phyloP scores from a whole-genome alignment of 1,284 basidiomycete species.

The Papiliotrema fonsecae region DNA sequence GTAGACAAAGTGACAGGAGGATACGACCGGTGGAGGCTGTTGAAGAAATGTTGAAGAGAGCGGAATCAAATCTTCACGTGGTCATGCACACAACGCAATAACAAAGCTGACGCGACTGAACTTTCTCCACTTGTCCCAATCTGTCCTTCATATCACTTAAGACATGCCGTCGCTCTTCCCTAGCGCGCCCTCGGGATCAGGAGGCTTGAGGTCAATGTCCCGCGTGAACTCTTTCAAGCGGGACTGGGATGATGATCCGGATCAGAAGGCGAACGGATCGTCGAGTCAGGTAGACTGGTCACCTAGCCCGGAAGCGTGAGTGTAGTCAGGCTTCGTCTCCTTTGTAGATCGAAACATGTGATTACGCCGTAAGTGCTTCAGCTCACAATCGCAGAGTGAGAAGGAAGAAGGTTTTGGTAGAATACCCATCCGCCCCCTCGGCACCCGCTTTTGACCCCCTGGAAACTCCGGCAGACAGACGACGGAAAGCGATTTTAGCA shows the following conservation, averaged over 20 bases:
- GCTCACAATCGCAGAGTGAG: constrained; percentile 3
- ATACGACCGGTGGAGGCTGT: neutral
- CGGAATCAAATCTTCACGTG: constrained; percentile 3
- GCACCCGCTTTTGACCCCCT: constrained; percentile 5
- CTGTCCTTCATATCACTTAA: neutral
- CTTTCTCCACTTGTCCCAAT: neutral
- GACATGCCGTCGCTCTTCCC: constrained; percentile 4
- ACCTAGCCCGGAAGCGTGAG: constrained; percentile 19
- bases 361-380: too few relatives aligned
- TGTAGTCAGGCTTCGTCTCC: neutral
- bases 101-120: constrained; percentile 1
- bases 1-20: neutral
- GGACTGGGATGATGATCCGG: constrained; percentile 35
- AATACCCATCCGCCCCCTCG: neutral
- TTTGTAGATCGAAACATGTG: too few relatives aligned
- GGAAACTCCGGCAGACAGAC: constrained; percentile 30
- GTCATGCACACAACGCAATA: neutral
- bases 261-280: constrained; percentile 1
- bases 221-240: constrained; percentile 40
- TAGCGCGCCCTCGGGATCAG: neutral
- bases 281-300: constrained; percentile 9
- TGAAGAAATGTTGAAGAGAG: neutral
- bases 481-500: constrained; percentile 41
- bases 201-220: constrained; percentile 13
- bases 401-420: neutral